Percentiles rank a stretch among this genome's conserved stretches.
Evolutionary conservation across 257 asterid genomes (phyloP).

Genomic region (Capsicum baccatum): DNA sequence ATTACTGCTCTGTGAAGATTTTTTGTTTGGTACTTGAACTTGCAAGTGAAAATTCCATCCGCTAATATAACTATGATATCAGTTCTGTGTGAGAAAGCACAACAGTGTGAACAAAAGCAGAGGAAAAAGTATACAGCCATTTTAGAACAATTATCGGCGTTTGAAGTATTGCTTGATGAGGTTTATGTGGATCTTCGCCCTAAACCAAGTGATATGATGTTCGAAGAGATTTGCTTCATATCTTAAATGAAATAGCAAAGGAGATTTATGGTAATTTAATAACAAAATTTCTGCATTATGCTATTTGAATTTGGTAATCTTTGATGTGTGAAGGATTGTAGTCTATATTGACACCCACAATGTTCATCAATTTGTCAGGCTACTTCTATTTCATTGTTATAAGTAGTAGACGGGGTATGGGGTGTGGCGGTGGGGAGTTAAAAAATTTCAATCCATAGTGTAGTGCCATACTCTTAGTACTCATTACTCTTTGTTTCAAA

Average conservation of each 20-base stretch:
- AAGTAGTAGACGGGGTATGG: background rate
- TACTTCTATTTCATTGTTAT: background rate
- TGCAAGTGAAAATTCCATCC: background rate
- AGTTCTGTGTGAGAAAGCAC: conserved; percentile 75
- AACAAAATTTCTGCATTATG: conserved; percentile 16
- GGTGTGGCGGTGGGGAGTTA: background rate
- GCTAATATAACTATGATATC: conserved; percentile 36
- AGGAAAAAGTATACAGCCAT: conserved; percentile 49
- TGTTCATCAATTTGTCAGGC: background rate
- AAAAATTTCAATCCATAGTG: background rate
- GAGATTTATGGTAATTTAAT: conserved; percentile 71
- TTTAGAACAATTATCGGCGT: conserved; percentile 45
- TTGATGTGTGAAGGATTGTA: conserved; percentile 9
- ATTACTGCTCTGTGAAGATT: conserved; percentile 11
- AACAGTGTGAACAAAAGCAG: conserved; percentile 60
- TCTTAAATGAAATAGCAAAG: conserved; percentile 79
- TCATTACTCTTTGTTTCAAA: conserved; percentile 49
- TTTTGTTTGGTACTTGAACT: background rate
- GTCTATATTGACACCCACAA: background rate
- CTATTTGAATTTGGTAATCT: conserved; percentile 24
- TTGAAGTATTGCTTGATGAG: conserved; percentile 68
- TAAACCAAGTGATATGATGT: conserved; percentile 63
- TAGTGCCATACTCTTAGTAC: background rate
- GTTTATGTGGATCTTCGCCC: conserved; percentile 63
- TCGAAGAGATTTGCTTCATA: conserved; percentile 68